These are phyloP conservation scores for Camellia granthamiana DNA, from an alignment of 148 eudicot species.

Conservation along the genomic window DNA sequence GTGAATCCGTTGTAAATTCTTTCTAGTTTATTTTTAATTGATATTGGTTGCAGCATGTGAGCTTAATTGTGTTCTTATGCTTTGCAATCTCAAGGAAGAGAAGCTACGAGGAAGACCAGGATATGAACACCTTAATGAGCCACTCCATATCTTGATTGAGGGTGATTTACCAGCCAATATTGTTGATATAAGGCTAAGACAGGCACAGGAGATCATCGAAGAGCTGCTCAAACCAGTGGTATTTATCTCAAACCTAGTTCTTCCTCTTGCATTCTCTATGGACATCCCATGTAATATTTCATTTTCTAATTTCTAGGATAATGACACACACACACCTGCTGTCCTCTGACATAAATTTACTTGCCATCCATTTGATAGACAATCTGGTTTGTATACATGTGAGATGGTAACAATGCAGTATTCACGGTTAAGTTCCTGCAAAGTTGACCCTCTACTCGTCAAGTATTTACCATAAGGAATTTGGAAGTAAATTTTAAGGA, in stretches of 20 bases:
- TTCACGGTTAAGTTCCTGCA: too few relatives aligned
- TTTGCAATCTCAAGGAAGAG: slow-evolving; percentile 61
- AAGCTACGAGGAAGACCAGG: slow-evolving; percentile 96
- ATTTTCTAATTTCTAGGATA: neutral
- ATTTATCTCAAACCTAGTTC: slow-evolving; percentile 26
- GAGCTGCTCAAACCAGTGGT: slow-evolving; percentile 99
- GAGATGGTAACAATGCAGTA: neutral
- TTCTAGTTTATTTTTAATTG: neutral
- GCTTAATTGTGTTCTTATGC: slow-evolving; percentile 7
- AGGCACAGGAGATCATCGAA: slow-evolving; percentile 88
- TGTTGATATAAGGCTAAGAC: slow-evolving; percentile 77
- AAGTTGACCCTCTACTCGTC: too few relatives aligned
- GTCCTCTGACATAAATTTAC: too few relatives aligned
- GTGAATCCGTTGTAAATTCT: too few relatives aligned
- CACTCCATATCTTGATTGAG: slow-evolving; percentile 90
- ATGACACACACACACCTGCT: neutral
- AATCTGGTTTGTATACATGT: neutral
- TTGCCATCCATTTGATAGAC: neutral
- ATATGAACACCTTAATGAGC: slow-evolving; percentile 92
- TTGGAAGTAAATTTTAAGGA: too few relatives aligned
- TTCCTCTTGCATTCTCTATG: neutral
- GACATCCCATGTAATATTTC: neutral
- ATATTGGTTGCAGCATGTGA: neutral
- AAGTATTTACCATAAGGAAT: too few relatives aligned
- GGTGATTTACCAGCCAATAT: slow-evolving; percentile 92